Conservation (phyloP, 306 rosid species). For the Fragaria nilgerrensis region DNA sequence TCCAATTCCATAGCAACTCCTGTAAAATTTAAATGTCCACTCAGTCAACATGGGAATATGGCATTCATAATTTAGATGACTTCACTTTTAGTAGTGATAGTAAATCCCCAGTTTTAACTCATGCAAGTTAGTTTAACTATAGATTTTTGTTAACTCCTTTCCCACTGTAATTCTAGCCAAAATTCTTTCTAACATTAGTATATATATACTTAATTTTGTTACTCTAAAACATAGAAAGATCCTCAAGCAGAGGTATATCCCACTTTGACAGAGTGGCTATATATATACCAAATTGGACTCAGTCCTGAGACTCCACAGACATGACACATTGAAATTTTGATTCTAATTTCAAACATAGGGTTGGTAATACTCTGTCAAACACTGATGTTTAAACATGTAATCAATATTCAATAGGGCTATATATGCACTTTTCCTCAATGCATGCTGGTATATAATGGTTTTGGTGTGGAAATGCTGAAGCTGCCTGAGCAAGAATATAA, state of each 20-base stretch:
- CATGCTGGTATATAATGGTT: not conserved
- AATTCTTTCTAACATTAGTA: not conserved
- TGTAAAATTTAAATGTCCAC: slow-evolving; percentile 24
- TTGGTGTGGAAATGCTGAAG: not conserved
- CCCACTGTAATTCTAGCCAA: not conserved
- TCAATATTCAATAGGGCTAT: not conserved
- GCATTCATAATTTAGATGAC: not conserved
- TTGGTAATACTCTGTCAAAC: not conserved
- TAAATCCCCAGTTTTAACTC: not conserved
- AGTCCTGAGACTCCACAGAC: no score
- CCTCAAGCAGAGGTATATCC: not conserved
- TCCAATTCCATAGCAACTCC: slow-evolving; percentile 99
- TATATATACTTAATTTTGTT: not conserved
- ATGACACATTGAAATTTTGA: not conserved
- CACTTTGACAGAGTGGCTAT: not conserved
- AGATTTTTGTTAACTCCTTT: not conserved
- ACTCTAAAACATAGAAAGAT: not conserved
- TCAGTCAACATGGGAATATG: not conserved
- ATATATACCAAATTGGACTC: no score
- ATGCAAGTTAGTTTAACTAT: not conserved
- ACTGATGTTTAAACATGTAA: not conserved
- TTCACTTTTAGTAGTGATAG: not conserved
- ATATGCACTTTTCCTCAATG: not conserved
- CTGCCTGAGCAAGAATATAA: not conserved
- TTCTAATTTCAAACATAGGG: not conserved